Percentiles rank a stretch among this genome's conserved stretches.
Conservation (phyloP, 2,329 filamentous ascomycete genomes). For the Alternaria angustiovoidea region DNA sequence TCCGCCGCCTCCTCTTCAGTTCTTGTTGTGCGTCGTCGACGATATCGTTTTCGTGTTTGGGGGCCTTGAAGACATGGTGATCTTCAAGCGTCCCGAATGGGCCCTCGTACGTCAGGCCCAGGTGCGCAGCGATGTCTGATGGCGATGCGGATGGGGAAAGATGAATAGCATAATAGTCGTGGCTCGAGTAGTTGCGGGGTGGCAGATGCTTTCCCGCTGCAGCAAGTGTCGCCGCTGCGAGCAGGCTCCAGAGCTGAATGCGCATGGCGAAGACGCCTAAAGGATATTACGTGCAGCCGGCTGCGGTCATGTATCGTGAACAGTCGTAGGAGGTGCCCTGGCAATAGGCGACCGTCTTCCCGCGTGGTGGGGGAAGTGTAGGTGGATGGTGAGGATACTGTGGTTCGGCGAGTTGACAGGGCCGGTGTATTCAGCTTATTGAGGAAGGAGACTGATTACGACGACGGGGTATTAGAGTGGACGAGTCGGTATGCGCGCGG, state of each 20-base stretch:
- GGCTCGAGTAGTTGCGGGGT: conserved; percentile 75
- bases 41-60: conserved; percentile 63
- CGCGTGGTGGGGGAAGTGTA: not conserved
- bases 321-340: not conserved
- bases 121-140: conserved; percentile 70
- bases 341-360: conserved; percentile 2
- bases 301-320: conserved; percentile 25
- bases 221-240: conserved; percentile 45
- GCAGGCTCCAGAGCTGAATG: conserved; percentile 55
- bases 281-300: conserved; percentile 21
- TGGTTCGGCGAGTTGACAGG: conserved; percentile 18
- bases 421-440: conserved; percentile 21
- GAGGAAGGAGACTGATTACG: conserved; percentile 24
- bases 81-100: conserved; percentile 77
- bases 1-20: conserved; percentile 67
- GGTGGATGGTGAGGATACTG: conserved; percentile 15
- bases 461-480: conserved; percentile 7
- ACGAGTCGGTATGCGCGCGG: not conserved
- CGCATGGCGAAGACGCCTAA: conserved; percentile 38
- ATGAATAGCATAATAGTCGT: conserved; percentile 95
- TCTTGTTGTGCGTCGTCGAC: conserved; percentile 62
- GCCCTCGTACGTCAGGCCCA: conserved; percentile 84
- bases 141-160: conserved; percentile 73
- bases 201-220: conserved; percentile 52
- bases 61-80: conserved; percentile 86